Percentiles rank a stretch among this genome's conserved stretches.
Conservation (phyloP, 164 flowering plant genomes). For the Vitis rotundifolia region DNA sequence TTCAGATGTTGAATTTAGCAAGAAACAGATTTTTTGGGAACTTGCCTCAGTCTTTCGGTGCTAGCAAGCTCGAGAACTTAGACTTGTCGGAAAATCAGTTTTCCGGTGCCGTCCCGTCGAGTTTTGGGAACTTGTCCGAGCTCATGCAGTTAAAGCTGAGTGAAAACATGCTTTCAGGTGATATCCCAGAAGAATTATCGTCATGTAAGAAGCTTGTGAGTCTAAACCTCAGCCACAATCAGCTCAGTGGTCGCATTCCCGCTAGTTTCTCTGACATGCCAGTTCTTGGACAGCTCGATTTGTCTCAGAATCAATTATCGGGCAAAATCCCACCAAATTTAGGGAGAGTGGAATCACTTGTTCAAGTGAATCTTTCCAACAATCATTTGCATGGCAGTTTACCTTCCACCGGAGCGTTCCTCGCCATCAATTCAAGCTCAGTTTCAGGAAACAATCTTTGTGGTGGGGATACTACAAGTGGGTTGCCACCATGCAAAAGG, state of each 20-base stretch:
- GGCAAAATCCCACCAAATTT: constrained; percentile 62
- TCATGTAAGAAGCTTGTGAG: constrained; percentile 62
- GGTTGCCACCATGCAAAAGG: constrained; percentile 63
- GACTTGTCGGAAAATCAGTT: constrained; percentile 72
- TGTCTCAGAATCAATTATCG: constrained; percentile 60
- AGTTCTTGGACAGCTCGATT: constrained; percentile 66
- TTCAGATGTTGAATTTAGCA: constrained; percentile 70
- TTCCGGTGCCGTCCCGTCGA: constrained; percentile 50
- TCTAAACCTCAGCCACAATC: constrained; percentile 67
- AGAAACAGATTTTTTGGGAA: constrained; percentile 54
- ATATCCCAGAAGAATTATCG: constrained; percentile 58
- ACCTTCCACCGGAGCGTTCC: constrained; percentile 70
- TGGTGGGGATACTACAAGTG: constrained; percentile 39
- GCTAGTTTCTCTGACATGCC: constrained; percentile 47
- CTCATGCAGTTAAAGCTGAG: constrained; percentile 55
- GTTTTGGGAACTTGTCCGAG: constrained; percentile 47
- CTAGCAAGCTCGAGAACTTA: constrained; percentile 48
- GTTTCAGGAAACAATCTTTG: constrained; percentile 74
- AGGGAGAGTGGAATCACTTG: constrained; percentile 59
- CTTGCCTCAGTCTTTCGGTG: constrained; percentile 60
- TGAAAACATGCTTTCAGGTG: constrained; percentile 55
- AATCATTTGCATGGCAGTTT: constrained; percentile 62
- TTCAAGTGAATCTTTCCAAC: constrained; percentile 68
- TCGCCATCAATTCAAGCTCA: constrained; percentile 62
- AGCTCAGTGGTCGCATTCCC: constrained; percentile 63